Evolutionary conservation across 768 basidiomycete genomes (phyloP), one percentile per base, ranked within the genome.

Genomic region (Leccinum broughii): DNA sequence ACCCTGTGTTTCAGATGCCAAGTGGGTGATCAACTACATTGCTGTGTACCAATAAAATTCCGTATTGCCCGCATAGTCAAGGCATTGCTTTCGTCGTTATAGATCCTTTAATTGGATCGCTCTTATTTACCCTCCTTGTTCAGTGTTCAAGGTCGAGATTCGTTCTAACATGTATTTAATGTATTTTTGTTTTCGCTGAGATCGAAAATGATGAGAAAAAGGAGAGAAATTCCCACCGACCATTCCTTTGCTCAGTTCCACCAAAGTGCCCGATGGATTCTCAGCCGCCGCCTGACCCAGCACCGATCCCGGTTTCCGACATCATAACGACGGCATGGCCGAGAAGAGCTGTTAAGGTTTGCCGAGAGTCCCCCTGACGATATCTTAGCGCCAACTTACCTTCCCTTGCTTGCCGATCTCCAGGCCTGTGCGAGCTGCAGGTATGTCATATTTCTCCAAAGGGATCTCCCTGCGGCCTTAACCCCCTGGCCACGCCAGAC

Each of bases 381-480:
- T 32, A 22, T 24, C 37, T 39, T 8, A 50, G 39, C 57, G 4
- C 55, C 56, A n/a, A 11, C 64, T 72, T 30, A 74, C 57, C 22
- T 20, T 44, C 44, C 44, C n/a, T 17, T 39, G 8, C 39, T 39
- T 39, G 39, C 17, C 39, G 39, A 54, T 48, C 49, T 6, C 24
- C 51, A 85, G 85, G 85, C 85, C 48, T 86, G 85, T 71, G 82
- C 83, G 13, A 82, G 77, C 54, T 86, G 85, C 79, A 84, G 85
- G 85, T 74, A 15, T 51, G 39, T 15, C 10, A 56, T 54, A 11
- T 51, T 1, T 28, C 28, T 14, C 49, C 15, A 34, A 44, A 46
- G n/a, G 4, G 30, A 11, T n/a, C 24, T 50, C 49, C 26, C 24
- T 24, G 26, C 26, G 22, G 9, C 13, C 15, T 39, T 65, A 8